Base-by-base conservation (phyloP, 768 basidiomycete species). In the Phylloporus arenicola region DNA sequence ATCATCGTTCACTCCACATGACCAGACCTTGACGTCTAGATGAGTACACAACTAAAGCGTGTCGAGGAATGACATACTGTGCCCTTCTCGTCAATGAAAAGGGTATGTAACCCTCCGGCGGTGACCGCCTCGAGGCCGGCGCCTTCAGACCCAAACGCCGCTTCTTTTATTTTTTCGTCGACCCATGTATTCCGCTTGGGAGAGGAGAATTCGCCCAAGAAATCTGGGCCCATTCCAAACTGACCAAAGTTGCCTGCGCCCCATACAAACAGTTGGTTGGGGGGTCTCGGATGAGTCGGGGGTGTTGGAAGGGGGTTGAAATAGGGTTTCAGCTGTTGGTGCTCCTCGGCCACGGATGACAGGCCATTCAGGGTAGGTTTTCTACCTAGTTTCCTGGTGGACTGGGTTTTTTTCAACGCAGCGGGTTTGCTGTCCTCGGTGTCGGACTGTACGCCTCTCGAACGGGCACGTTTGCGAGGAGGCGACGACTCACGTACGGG, bases 201-300 rank as follows among this genome's bases (percentile, higher is more conserved):
- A 56, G 84, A 85, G 47, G 76, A 70, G 49, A 86, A 76, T 67
- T 95, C 91, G 50, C 75, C 82, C 29, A 92, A 71, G 43, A 72
- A 63, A 55, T 84, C 81, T 4, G 82, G 81, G 33, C 95, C 95
- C 74, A 95, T 80, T 29, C 94, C 96, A 61, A 96, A 87, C 68
- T 98, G 94, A 27, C 93, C 94, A 71, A 92, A 92, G 68, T 95
- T 93, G 24, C 92, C 93, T 11, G 86, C 83, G 7, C 95, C 95
- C 81, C 89, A 97, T 8, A 80, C 84, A 56, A 93, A 95, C 16
- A 93, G 74, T 37, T 84, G 77, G 13, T 81, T 76, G 30, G 84
- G 75, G 17, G 91, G 92, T 39, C 83, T 78, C 40, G 72, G 58
- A 49, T 79, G 77, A 42, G 72, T 62, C 9, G 80, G 78, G 25